Evolutionary conservation across 2,329 filamentous ascomycete species (phyloP).

Genomic region (Chalaropsis ovoidea): DNA sequence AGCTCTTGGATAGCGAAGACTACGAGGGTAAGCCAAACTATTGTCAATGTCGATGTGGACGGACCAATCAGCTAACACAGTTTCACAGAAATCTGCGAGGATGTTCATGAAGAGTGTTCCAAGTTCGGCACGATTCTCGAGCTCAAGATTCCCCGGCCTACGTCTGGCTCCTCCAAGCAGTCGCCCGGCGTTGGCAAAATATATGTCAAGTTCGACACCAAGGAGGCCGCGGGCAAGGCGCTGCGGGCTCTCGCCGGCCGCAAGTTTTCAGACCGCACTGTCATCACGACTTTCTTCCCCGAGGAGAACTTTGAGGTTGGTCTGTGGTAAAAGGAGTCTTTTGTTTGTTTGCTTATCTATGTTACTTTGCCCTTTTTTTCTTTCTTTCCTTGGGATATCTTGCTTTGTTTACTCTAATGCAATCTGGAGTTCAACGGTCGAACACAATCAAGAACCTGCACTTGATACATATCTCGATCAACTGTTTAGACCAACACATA

Average conservation of each 20-base stretch:
- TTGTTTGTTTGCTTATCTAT: not conserved
- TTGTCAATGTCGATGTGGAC: not conserved
- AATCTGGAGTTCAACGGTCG: conserved; percentile 21
- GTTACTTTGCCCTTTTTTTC: not conserved
- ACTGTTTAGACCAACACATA: not conserved
- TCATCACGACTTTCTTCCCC: conserved; percentile 91
- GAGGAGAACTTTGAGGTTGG: conserved; percentile 95
- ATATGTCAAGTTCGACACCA: conserved; percentile 80
- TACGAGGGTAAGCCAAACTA: conserved; percentile 64
- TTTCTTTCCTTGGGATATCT: conserved; percentile 7
- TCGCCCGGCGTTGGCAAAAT: conserved; percentile 93
- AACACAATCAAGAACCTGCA: conserved; percentile 11
- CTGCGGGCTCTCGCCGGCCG: conserved; percentile 82
- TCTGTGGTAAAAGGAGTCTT: conserved; percentile 55
- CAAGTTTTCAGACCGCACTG: conserved; percentile 92
- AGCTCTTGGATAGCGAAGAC: conserved; percentile 86
- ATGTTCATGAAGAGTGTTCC: conserved; percentile 81
- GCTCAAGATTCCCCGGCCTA: conserved; percentile 87
- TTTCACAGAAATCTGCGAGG: conserved; percentile 78
- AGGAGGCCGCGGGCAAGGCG: conserved; percentile 71
- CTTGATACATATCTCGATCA: not conserved
- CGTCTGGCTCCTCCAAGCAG: conserved; percentile 69
- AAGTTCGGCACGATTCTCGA: conserved; percentile 81
- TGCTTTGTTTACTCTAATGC: conserved; percentile 15
- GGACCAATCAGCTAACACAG: conserved; percentile 32